phyloP scores from a whole-genome alignment of 305 asterid species.

The Fraxinus latifolia region DNA sequence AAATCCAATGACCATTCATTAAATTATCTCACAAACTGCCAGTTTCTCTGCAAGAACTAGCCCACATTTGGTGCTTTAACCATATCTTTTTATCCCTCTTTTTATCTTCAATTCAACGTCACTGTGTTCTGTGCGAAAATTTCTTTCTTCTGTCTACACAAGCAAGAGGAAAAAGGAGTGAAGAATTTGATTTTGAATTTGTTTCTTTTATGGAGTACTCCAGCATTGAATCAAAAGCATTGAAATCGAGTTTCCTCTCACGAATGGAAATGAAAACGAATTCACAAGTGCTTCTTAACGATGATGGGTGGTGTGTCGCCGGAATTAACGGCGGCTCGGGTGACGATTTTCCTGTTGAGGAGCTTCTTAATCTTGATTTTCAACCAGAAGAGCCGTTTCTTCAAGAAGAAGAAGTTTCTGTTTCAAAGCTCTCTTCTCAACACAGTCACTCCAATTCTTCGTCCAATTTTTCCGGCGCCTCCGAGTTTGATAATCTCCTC shows the following conservation, averaged over 20 bases:
- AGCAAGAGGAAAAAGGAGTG: not conserved
- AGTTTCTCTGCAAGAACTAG: constrained; percentile 63
- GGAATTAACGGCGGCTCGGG: constrained; percentile 43
- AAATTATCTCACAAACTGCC: constrained; percentile 20
- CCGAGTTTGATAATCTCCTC: constrained; percentile 55
- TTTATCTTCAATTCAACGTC: not conserved
- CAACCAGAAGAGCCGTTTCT: constrained; percentile 39
- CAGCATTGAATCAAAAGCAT: constrained; percentile 71
- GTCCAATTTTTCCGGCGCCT: constrained; percentile 48
- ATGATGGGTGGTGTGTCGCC: constrained; percentile 68
- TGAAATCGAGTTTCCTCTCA: constrained; percentile 78
- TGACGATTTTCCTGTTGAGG: constrained; percentile 93
- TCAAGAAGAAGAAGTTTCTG: constrained; percentile 29
- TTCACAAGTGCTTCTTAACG: constrained; percentile 48
- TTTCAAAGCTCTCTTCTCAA: constrained; percentile 3
- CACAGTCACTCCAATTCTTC: constrained; percentile 37
- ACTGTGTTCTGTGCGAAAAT: not conserved
- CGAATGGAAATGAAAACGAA: constrained; percentile 48
- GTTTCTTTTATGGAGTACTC: constrained; percentile 52
- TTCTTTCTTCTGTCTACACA: not conserved
- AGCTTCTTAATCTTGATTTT: constrained; percentile 87
- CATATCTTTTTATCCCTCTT: constrained; percentile 11
- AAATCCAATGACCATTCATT: no score
- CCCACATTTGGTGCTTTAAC: constrained; percentile 47
- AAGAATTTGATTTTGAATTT: not conserved